Evolutionary conservation across 257 asterid species (phyloP), one percentile per base, ranked within the genome.

Genomic region (Solanum appendiculatum): DNA sequence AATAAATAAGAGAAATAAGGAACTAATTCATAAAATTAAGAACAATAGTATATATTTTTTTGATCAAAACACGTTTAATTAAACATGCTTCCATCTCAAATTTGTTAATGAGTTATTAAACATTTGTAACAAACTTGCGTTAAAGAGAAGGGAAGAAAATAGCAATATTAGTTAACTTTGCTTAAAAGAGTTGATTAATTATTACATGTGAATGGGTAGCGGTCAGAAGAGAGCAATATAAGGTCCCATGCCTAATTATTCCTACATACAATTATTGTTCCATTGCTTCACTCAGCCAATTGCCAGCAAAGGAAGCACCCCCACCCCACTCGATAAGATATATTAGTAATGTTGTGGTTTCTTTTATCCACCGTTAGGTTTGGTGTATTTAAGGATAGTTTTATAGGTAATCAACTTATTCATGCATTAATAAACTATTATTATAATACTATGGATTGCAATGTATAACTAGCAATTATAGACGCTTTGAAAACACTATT

Each of bases 101-200:
- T 81, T 81, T 48, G n/a, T 27, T 46, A 5, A 9, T 15, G 84
- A 44, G 12, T 78, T 25, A 77, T 44, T 8, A 20, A 6, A 18
- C 37, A 80, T 48, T 78, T 27, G 16, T 37, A 46, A 81, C 68
- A 18, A 46, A 81, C 40, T 81, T 48, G 25, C 68, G 85, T 31
- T 54, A 81, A 80, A 81, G 68, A 15, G 18, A 73, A 73, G 46
- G 82, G 51, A 73, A 0, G 29, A 74, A 74, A 39, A 18, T 9
- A 18, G 40, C 27, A 81, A 48, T 81, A 7, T 81, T 48, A 16
- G 68, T 48, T 48, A 81, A 18, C 66, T 46, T 80, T 80, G 85
- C 85, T 80, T 80, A 27, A 18, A 80, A 80, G 85, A 80, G 27
- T 80, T 58, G 85, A 46, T 46, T 80, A 80, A 46, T 46, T 80